A percentile compares a stretch with the other conserved stretches of the same genome.
phyloP scores from a whole-genome alignment of 2,329 filamentous ascomycete species.

The Colletotrichum higginsianum region DNA sequence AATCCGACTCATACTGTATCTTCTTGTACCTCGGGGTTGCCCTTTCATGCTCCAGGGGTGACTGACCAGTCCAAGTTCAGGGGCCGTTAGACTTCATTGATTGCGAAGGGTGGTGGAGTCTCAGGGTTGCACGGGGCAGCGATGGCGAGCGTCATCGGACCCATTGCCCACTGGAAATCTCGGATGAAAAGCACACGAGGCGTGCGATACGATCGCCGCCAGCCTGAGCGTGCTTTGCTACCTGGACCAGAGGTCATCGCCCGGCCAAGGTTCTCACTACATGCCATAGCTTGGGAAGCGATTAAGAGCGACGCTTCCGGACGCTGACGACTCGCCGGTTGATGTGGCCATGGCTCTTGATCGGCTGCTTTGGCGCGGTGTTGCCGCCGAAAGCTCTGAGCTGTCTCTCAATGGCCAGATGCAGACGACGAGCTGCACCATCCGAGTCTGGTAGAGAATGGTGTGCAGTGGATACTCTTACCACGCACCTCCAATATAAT shows the following conservation, averaged over 20 bases:
- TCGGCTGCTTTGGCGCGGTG: constrained; percentile 18
- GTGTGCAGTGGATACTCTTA: constrained; percentile 18
- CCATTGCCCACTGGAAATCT: constrained; percentile 39
- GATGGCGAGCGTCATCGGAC: constrained; percentile 39
- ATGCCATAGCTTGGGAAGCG: constrained; percentile 18
- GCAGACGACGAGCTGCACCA: constrained; percentile 1
- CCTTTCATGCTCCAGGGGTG: constrained; percentile 16
- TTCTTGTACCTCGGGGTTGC: constrained; percentile 18
- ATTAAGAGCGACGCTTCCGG: neutral
- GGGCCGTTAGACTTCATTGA: constrained; percentile 38
- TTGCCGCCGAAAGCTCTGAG: constrained; percentile 22
- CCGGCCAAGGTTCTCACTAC: constrained; percentile 2
- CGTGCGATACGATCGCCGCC: constrained; percentile 21
- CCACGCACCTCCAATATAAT: constrained; percentile 12
- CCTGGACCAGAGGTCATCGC: constrained; percentile 6
- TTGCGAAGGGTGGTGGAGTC: constrained; percentile 34
- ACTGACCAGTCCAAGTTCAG: constrained; percentile 18
- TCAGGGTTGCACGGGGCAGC: constrained; percentile 37
- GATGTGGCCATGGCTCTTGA: neutral
- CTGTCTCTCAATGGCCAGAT: neutral
- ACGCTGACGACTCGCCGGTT: neutral
- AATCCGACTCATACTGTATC: constrained; percentile 15
- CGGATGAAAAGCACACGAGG: constrained; percentile 22
- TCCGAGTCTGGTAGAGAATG: neutral
- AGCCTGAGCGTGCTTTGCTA: constrained; percentile 27